Percentiles rank a stretch among this genome's conserved stretches.
Conservation (phyloP, 2,329 filamentous ascomycete species). For the Phyllosticta citribraziliensis region DNA sequence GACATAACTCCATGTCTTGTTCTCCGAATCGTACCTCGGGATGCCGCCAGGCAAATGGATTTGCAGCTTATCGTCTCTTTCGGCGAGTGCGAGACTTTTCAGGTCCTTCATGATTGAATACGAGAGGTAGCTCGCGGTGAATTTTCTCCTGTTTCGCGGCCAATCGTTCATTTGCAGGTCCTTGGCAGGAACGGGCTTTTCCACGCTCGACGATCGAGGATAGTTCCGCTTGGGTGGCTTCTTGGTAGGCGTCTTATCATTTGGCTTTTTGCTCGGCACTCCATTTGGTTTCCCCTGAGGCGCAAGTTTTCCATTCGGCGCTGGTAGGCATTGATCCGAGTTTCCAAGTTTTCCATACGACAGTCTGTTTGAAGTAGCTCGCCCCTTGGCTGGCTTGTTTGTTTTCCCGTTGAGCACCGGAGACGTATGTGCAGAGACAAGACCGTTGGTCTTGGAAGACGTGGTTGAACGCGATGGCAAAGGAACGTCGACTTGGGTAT, state of each 20-base stretch:
- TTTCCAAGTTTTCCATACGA: neutral
- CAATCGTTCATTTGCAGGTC: neutral
- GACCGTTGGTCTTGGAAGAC: neutral
- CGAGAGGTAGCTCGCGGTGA: conserved; percentile 17
- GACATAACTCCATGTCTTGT: neutral
- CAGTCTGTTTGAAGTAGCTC: too few relatives aligned
- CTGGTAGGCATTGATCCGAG: neutral
- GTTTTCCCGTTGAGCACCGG: too few relatives aligned
- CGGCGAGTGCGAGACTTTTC: conserved; percentile 16
- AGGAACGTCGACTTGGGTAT: neutral
- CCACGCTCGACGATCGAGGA: neutral
- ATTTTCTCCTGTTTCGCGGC: neutral
- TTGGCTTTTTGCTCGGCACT: neutral
- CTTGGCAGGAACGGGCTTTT: neutral
- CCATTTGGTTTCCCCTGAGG: neutral
- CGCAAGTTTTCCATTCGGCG: neutral
- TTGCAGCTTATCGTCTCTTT: neutral
- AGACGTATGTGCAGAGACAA: neutral
- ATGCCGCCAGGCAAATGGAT: neutral
- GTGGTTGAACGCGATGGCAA: neutral
- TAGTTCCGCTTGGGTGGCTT: neutral
- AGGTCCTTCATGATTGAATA: conserved; percentile 22
- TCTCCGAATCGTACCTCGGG: neutral
- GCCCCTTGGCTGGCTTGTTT: too few relatives aligned
- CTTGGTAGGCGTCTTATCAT: neutral